Base-by-base conservation (phyloP, 2,329 filamentous ascomycete genomes). In the Neofusicoccum kwambonambiense region DNA sequence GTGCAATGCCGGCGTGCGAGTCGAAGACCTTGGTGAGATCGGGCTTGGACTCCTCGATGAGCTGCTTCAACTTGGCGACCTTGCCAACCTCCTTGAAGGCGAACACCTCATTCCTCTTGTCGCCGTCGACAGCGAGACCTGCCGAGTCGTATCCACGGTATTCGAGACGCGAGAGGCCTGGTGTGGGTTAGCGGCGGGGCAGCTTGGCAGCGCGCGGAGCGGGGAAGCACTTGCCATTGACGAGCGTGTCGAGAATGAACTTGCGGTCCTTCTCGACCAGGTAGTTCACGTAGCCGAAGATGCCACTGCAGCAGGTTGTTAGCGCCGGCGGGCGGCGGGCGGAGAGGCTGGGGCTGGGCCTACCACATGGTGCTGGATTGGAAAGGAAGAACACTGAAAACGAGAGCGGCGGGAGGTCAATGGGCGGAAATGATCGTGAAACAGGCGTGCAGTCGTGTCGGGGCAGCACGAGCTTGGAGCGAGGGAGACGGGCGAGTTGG, bases 41-140 rank as follows among this genome's bases (percentile, higher is more conserved):
- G 81, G 93, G 86, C 75, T 92, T 87, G 77, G 88, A 85, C 78
- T 91, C 88, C 64, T 90, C 92, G 74, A 98, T 94, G 79, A 98
- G 90, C 82, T 93, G 84, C 87, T 91, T 96, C 78, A 99, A 86
- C 83, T 96, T 97, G 79, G 90, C 92, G 68, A 99, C 95, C 88
- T 99, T 99, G 85, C 95, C 95, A 68, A 99, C 95, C 84, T 98
- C 95, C 86, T 99, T 99, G 87, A 93, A 98, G 68, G 95, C 93
- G 70, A 92, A 87, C 71, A 98, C 93, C 83, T 98, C 92, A 75
- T 97, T 96, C 86, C 95, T 97, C 89, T 97, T 98, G 86, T 99
- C 91, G 69, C 95, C 95, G 78, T 99, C 95, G 74, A 99, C 83
- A 70, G 94, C 94, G 70, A 99, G 86, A 84, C 95, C 95, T 68